phyloP scores from a whole-genome alignment of 2,329 filamentous ascomycete species.

The Fusarium torulosum region DNA sequence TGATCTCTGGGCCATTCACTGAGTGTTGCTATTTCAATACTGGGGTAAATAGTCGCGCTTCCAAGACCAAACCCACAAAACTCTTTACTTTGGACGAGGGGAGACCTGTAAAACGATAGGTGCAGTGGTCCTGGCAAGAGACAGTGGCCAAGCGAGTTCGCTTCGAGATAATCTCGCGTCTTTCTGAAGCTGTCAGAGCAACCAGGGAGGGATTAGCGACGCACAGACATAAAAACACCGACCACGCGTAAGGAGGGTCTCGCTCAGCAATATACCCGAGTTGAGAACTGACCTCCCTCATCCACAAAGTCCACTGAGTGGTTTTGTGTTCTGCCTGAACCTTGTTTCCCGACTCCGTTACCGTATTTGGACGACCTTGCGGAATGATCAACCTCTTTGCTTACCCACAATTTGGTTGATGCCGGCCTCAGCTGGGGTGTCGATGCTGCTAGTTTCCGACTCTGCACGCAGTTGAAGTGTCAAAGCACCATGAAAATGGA shows the following conservation, averaged over 20 bases:
- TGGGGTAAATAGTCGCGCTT: not conserved
- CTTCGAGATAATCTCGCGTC: slow-evolving; percentile 26
- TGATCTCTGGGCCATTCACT: slow-evolving; percentile 1
- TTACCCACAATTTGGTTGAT: slow-evolving; percentile 34
- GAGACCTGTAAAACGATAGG: slow-evolving; percentile 10
- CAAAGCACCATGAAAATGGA: slow-evolving; percentile 5
- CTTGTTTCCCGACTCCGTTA: slow-evolving; percentile 35
- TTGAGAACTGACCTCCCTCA: slow-evolving; percentile 27
- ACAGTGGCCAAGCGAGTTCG: slow-evolving; percentile 12
- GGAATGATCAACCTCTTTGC: slow-evolving; percentile 27
- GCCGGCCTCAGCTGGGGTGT: slow-evolving; percentile 28
- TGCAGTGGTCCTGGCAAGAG: slow-evolving; percentile 1
- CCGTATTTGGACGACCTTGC: slow-evolving; percentile 34
- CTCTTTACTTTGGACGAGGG: not conserved
- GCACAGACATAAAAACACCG: slow-evolving; percentile 30
- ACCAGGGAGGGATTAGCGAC: slow-evolving; percentile 12
- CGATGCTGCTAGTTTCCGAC: slow-evolving; percentile 28
- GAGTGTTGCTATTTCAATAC: slow-evolving; percentile 2
- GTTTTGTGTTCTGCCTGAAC: slow-evolving; percentile 37
- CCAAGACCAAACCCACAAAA: slow-evolving; percentile 9
- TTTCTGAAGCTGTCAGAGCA: slow-evolving; percentile 33
- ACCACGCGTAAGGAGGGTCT: slow-evolving; percentile 25
- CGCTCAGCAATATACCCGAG: slow-evolving; percentile 17
- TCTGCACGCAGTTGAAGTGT: slow-evolving; percentile 9
- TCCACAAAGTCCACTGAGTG: slow-evolving; percentile 18